Percentiles rank a stretch among this genome's conserved stretches.
phyloP scores from a whole-genome alignment of 2,329 filamentous ascomycete species.

The Aureobasidium lini region DNA sequence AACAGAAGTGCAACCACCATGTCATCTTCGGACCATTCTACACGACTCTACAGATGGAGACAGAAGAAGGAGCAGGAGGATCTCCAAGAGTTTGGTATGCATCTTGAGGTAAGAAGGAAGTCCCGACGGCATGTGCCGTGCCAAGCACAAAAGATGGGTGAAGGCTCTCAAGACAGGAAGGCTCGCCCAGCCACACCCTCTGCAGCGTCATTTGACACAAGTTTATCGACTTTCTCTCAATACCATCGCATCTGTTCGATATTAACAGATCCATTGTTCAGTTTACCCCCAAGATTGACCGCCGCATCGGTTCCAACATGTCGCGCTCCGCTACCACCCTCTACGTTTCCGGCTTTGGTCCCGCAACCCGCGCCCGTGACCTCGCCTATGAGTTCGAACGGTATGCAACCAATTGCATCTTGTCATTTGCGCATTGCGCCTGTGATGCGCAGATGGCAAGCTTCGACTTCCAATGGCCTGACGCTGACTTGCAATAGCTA shows the following conservation, averaged over 20 bases:
- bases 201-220: constrained; percentile 10
- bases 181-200: constrained; percentile 1
- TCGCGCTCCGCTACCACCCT: constrained; percentile 82
- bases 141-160: not conserved
- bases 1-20: not conserved
- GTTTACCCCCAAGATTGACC: not conserved
- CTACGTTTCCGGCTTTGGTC: constrained; percentile 98
- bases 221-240: not conserved
- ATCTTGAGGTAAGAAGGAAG: not conserved
- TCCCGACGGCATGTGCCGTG: not conserved
- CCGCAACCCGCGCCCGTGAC: constrained; percentile 96
- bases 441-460: not conserved
- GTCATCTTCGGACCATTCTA: not conserved
- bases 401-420: constrained; percentile 59
- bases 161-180: not conserved
- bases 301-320: constrained; percentile 48
- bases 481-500: constrained; percentile 54
- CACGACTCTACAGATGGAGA: constrained; percentile 5
- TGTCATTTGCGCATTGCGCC: not conserved
- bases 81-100: not conserved
- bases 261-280: not conserved
- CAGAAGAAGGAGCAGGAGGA: constrained; percentile 6
- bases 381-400: constrained; percentile 99
- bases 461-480: not conserved
- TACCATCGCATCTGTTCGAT: not conserved